A percentile compares a stretch with the other conserved stretches of the same genome.
These are phyloP conservation scores for Blepharisma japonicum DNA, from an alignment of 73 alveolate species.

Conservation along the genomic window DNA sequence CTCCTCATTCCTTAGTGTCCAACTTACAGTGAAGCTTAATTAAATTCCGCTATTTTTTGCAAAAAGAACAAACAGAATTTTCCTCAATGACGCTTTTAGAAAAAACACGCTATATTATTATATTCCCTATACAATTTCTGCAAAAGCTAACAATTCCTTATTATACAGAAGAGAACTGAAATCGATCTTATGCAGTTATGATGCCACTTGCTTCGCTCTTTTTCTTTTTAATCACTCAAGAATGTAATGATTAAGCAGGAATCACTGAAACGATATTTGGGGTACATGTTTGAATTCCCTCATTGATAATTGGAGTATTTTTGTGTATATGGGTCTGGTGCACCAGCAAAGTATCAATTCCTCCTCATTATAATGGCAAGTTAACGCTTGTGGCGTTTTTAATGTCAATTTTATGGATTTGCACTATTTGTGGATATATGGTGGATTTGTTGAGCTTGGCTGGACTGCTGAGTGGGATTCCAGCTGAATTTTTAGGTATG, in stretches of 20 bases:
- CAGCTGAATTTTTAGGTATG: conserved; percentile 71
- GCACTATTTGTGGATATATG: conserved; percentile 2
- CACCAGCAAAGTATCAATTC: conserved; percentile 11
- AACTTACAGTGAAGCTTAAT: no score
- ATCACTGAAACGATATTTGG: background rate
- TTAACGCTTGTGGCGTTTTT: conserved; percentile 7
- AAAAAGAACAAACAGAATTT: background rate
- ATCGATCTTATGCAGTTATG: conserved; percentile 38
- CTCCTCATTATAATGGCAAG: background rate
- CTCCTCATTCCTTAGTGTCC: no score
- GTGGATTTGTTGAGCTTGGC: conserved; percentile 18
- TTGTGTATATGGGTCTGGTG: conserved; percentile 6
- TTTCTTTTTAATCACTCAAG: conserved; percentile 32
- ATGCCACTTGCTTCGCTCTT: conserved; percentile 54
- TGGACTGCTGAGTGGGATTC: conserved; percentile 27
- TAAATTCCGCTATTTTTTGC: no score
- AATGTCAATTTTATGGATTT: conserved; percentile 38
- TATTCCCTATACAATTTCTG: conserved; percentile 59
- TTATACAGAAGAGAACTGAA: conserved; percentile 57
- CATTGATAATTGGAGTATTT: background rate
- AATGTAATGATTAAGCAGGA: conserved; percentile 32
- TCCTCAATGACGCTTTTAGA: background rate
- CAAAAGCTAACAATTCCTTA: conserved; percentile 74
- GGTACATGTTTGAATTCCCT: background rate
- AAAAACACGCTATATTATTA: conserved; percentile 34